Percentiles rank a stretch among this genome's conserved stretches.
These are phyloP conservation scores for Monosporascus sp. DNA, from an alignment of 2,329 filamentous ascomycete genomes.

Conservation along the genomic window DNA sequence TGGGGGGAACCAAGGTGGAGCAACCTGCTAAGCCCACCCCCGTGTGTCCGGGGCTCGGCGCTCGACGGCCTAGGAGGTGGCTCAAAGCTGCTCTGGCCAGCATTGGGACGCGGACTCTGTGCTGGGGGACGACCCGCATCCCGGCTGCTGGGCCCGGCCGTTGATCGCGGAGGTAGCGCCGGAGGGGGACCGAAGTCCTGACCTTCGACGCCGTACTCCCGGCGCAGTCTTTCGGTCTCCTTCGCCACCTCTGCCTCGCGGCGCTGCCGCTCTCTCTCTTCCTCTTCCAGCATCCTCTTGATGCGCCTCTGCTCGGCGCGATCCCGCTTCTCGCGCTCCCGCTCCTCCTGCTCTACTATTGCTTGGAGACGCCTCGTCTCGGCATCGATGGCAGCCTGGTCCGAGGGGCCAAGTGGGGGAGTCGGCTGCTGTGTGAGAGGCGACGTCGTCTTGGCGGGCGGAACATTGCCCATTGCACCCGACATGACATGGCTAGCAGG, in stretches of 20 bases:
- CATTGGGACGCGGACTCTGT: constrained; percentile 24
- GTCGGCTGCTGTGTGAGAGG: constrained; percentile 20
- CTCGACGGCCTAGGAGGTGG: constrained; percentile 44
- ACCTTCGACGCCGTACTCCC: constrained; percentile 58
- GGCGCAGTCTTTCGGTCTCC: constrained; percentile 77
- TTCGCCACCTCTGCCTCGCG: constrained; percentile 60
- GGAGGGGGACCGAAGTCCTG: constrained; percentile 31
- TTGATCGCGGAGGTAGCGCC: constrained; percentile 30
- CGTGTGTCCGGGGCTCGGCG: constrained; percentile 33
- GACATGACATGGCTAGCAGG: constrained; percentile 31
- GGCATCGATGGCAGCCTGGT: constrained; percentile 52
- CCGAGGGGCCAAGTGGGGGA: constrained; percentile 19
- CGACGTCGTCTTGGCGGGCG: constrained; percentile 32
- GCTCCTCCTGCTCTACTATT: constrained; percentile 48
- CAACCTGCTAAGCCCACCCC: constrained; percentile 22
- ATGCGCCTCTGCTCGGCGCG: constrained; percentile 51
- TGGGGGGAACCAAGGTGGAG: constrained; percentile 22
- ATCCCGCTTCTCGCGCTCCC: constrained; percentile 53
- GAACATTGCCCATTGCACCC: constrained; percentile 38
- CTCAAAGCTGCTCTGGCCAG: constrained; percentile 4
- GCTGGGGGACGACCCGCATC: constrained; percentile 3
- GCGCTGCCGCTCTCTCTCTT: constrained; percentile 55
- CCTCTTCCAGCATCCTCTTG: constrained; percentile 60
- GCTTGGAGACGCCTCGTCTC: constrained; percentile 71
- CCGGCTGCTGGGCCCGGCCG: constrained; percentile 11